Conservation (phyloP, 768 basidiomycete species). For the Suillus subalutaceus region DNA sequence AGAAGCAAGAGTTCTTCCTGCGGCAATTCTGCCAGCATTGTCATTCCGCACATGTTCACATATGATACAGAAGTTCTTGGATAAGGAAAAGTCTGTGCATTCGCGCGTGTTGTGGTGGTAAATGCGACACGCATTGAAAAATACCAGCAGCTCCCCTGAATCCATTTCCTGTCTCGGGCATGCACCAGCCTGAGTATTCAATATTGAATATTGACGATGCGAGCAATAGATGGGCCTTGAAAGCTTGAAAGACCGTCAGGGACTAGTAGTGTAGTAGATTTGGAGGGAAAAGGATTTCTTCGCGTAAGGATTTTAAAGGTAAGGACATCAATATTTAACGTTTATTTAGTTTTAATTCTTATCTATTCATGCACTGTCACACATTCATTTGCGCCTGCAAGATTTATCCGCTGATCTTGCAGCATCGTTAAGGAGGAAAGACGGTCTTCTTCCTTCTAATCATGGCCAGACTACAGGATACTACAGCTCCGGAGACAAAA, state of each 20-base stretch:
- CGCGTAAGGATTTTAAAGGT: background rate
- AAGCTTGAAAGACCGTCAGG: background rate
- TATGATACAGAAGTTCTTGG: conserved; percentile 9
- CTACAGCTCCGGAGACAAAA: background rate
- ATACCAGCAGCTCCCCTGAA: background rate
- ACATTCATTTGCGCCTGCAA: background rate
- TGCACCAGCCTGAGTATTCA: background rate
- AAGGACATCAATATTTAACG: background rate
- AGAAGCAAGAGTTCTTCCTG: conserved; percentile 13
- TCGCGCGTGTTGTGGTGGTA: background rate
- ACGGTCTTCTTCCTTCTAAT: background rate
- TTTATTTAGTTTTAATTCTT: background rate
- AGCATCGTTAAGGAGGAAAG: background rate
- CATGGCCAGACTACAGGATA: background rate
- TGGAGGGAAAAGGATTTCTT: background rate
- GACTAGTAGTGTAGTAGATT: background rate
- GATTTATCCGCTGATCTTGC: background rate
- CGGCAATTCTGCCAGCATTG: background rate
- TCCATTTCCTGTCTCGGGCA: background rate
- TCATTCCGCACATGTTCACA: conserved; percentile 5
- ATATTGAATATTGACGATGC: background rate
- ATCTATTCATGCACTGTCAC: background rate
- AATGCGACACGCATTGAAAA: background rate
- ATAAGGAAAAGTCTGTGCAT: conserved; percentile 13
- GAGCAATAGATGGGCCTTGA: background rate